Conservation (phyloP, 2,329 filamentous ascomycete genomes). For the Paraphaeosphaeria minitans region DNA sequence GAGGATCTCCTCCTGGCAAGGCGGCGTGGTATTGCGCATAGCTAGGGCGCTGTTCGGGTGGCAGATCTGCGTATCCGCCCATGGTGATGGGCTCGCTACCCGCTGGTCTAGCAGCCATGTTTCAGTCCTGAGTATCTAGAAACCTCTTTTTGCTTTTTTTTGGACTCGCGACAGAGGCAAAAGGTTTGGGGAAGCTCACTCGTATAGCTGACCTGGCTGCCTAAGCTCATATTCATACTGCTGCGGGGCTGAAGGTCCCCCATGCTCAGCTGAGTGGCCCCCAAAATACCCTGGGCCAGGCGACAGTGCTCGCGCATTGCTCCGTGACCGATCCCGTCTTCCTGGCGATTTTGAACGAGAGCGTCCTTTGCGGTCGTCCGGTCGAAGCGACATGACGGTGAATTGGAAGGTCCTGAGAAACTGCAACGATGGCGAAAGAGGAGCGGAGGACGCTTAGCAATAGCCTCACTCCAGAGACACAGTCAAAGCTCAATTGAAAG, state of each 20-base stretch:
- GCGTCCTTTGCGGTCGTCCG: slow-evolving; percentile 49
- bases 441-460: neutral
- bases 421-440: neutral
- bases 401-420: slow-evolving; percentile 7
- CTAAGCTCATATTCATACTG: slow-evolving; percentile 52
- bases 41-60: slow-evolving; percentile 51
- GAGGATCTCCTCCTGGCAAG: slow-evolving; percentile 8
- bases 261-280: slow-evolving; percentile 24
- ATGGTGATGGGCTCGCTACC: slow-evolving; percentile 47
- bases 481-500: slow-evolving; percentile 2
- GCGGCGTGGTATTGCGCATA: slow-evolving; percentile 34
- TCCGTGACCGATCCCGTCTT: slow-evolving; percentile 45
- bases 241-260: slow-evolving; percentile 33
- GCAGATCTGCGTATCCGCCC: slow-evolving; percentile 52
- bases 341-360: slow-evolving; percentile 51
- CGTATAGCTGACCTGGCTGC: slow-evolving; percentile 44
- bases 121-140: slow-evolving; percentile 26
- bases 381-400: slow-evolving; percentile 47
- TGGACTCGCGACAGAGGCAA: slow-evolving; percentile 5
- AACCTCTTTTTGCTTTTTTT: slow-evolving; percentile 4
- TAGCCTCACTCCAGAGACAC: neutral
- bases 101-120: slow-evolving; percentile 38
- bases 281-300: slow-evolving; percentile 37
- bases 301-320: slow-evolving; percentile 45
- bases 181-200: slow-evolving; percentile 31